Percentiles rank a stretch among this genome's conserved stretches.
Evolutionary conservation across 2,329 filamentous ascomycete genomes (phyloP).

Genomic region (Tolypocladium ovalisporum): DNA sequence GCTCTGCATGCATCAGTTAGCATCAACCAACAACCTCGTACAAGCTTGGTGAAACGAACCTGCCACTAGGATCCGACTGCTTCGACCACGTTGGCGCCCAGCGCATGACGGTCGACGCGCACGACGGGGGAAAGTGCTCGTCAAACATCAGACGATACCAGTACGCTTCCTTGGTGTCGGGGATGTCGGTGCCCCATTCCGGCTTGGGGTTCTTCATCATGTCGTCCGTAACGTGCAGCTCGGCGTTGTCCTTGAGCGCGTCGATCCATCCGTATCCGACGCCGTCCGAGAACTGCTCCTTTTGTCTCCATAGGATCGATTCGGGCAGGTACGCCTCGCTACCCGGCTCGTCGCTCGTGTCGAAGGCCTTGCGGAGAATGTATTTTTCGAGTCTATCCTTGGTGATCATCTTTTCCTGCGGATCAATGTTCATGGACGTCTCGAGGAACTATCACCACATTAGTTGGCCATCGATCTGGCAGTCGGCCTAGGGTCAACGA

Average conservation of each 20-base stretch:
- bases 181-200: constrained; percentile 87
- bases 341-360: constrained; percentile 77
- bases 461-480: not conserved
- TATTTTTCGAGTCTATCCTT: constrained; percentile 90
- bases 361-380: constrained; percentile 94
- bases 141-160: constrained; percentile 99
- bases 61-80: constrained; percentile 88
- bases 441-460: constrained; percentile 63
- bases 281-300: constrained; percentile 98
- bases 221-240: constrained; percentile 83
- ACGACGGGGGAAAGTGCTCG: constrained; percentile 90
- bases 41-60: constrained; percentile 34
- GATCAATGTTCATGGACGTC: constrained; percentile 86
- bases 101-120: constrained; percentile 85
- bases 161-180: constrained; percentile 95
- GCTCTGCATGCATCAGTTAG: constrained; percentile 38
- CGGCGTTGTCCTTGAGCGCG: constrained; percentile 87
- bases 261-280: constrained; percentile 99
- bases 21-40: constrained; percentile 7
- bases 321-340: constrained; percentile 84
- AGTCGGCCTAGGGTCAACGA: constrained; percentile 11
- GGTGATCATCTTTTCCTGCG: constrained; percentile 90
- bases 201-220: constrained; percentile 98
- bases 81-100: constrained; percentile 98
- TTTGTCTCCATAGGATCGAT: constrained; percentile 94